Base-by-base conservation (phyloP, 352 stramenopile genomes). In the Pythium vanterpoolii region DNA sequence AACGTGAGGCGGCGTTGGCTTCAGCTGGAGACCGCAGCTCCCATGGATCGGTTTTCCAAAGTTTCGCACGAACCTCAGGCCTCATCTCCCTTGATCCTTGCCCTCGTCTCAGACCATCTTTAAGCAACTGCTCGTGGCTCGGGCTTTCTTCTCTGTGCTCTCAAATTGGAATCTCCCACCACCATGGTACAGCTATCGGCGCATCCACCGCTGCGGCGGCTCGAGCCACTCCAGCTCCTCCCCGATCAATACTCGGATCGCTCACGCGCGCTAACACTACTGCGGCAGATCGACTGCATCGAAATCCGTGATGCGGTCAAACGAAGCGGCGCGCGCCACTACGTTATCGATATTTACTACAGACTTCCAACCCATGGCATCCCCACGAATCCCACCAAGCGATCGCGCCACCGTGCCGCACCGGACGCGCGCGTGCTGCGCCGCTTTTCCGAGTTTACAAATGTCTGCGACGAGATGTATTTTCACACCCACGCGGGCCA, bases 391-490 rank as follows among this genome's bases (percentile, higher is more conserved):
- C 13, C 19, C 31, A 51, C 2, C 16, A 47, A 38, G 8, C 14
- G 18, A 14, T 30, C 23, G 40, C 24, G 14, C 13, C 43, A 30
- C 45, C 11, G 18, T 34, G 24, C 6, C n/a, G 6, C 23, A 0
- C 56, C 56, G 1, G 49, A 49, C 21, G 30, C 34, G 8, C 34
- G 34, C 10, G 39, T 66, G 11, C 49, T 57, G 13, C 40, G 48
- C 14, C 49, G 58, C 36, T 66, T 66, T 49, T 66, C 48, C 50
- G 58, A 66, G 30, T 66, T 66, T 34, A 52, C 19, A 48, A 60
- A 66, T 31, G 19, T 66, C 16, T 56, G 40, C 24, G 26, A 60
- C 43, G 57, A 64, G 57, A 57, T 64, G 46, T 64, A 64, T 27
- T 64, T 53, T 40, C 57, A 64, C 44, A 40, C 47, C 1, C 57